Conservation (phyloP, 2,329 filamentous ascomycete genomes). For the Trichoderma atroviride region DNA sequence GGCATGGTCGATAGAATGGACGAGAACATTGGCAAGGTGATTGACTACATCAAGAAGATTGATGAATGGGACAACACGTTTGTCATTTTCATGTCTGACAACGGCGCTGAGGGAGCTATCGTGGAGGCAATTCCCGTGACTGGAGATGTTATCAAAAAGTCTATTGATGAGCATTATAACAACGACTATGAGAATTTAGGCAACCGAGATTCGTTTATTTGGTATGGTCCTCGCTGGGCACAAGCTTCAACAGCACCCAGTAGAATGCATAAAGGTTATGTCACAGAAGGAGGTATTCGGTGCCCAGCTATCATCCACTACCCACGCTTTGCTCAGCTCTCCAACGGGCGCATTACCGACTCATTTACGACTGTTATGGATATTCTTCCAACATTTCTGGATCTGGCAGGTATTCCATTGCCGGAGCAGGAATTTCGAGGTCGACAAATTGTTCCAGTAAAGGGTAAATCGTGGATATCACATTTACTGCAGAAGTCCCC, state of each 20-base stretch:
- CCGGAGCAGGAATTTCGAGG: background rate
- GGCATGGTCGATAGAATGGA: slow-evolving; percentile 68
- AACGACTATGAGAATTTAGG: slow-evolving; percentile 56
- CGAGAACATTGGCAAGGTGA: slow-evolving; percentile 59
- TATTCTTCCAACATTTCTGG: slow-evolving; percentile 13
- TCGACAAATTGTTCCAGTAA: slow-evolving; percentile 13
- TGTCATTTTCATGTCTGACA: slow-evolving; percentile 65
- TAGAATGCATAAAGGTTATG: slow-evolving; percentile 43
- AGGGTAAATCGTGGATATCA: slow-evolving; percentile 12
- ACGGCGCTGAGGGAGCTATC: slow-evolving; percentile 61
- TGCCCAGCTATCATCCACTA: slow-evolving; percentile 17
- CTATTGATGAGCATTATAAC: slow-evolving; percentile 57
- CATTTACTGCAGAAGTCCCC: background rate
- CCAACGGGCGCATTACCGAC: background rate
- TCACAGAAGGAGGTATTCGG: slow-evolving; percentile 51
- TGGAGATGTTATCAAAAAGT: slow-evolving; percentile 50
- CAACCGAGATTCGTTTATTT: slow-evolving; percentile 59
- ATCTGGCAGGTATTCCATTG: slow-evolving; percentile 4
- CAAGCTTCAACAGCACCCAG: slow-evolving; percentile 44
- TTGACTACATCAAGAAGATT: slow-evolving; percentile 57
- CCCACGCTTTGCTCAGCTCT: background rate
- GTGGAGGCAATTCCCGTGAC: slow-evolving; percentile 51
- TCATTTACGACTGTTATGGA: slow-evolving; percentile 21
- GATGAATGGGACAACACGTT: slow-evolving; percentile 59
- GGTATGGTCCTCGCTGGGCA: slow-evolving; percentile 62